A percentile compares a stretch with the other conserved stretches of the same genome.
phyloP scores from a whole-genome alignment of 495 filamentous ascomycete genomes.

The Penicillium pancosmium region DNA sequence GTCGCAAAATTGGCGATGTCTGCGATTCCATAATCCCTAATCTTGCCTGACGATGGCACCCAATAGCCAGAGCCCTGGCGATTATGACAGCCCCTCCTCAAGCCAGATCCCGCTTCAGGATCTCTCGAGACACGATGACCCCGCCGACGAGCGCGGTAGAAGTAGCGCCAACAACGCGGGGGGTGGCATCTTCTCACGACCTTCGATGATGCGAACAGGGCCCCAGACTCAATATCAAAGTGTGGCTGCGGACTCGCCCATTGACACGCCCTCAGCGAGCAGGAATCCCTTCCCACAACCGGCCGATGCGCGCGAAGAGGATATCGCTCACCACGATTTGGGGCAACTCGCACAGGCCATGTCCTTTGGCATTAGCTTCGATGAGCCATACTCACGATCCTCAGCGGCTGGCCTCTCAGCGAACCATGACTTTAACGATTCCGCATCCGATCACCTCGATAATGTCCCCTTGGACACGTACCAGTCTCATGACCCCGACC shows the following conservation, averaged over 20 bases:
- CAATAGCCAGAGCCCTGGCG: slow-evolving; percentile 52
- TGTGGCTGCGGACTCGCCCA: slow-evolving; percentile 56
- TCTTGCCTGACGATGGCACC: slow-evolving; percentile 61
- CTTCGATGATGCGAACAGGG: slow-evolving; percentile 40
- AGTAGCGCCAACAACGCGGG: slow-evolving; percentile 33
- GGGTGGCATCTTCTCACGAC: slow-evolving; percentile 39
- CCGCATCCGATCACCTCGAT: slow-evolving; percentile 38
- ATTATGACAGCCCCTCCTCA: slow-evolving; percentile 48
- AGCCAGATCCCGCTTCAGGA: slow-evolving; percentile 83
- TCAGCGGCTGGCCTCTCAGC: slow-evolving; percentile 22
- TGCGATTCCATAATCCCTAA: slow-evolving; percentile 43
- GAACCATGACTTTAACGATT: slow-evolving; percentile 25
- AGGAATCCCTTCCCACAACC: slow-evolving; percentile 32
- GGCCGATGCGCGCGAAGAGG: slow-evolving; percentile 28
- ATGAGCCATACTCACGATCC: slow-evolving; percentile 35
- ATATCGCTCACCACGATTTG: slow-evolving; percentile 46
- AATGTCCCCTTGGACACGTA: slow-evolving; percentile 32
- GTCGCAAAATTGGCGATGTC: slow-evolving; percentile 42
- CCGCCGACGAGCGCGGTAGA: slow-evolving; percentile 33
- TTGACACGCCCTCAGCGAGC: slow-evolving; percentile 30
- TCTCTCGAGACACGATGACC: slow-evolving; percentile 60
- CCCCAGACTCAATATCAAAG: slow-evolving; percentile 51
- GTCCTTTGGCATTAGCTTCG: slow-evolving; percentile 61
- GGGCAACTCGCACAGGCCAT: slow-evolving; percentile 62
- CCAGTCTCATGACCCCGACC: slow-evolving; percentile 38